Percentiles rank a stretch among this genome's conserved stretches.
These are phyloP conservation scores for Nakazawaea molendinolei DNA, from an alignment of 805 yeast species.

Conservation along the genomic window DNA sequence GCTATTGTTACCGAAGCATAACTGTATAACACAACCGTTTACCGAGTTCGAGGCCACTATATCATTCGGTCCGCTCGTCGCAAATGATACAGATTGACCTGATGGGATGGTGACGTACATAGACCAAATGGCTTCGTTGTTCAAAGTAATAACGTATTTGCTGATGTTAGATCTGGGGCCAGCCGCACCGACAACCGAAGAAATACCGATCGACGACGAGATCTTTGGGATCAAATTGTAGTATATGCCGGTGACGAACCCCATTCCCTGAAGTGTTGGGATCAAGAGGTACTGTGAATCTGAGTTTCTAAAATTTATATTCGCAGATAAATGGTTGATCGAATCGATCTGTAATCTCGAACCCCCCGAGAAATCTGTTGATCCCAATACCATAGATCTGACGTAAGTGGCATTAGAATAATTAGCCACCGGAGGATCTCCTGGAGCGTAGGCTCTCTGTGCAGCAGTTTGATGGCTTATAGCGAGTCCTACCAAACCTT, in stretches of 20 bases:
- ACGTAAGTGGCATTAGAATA: slow-evolving; percentile 61
- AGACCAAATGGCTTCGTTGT: slow-evolving; percentile 58
- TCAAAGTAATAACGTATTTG: slow-evolving; percentile 42
- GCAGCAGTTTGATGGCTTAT: slow-evolving; percentile 52
- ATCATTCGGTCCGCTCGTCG: slow-evolving; percentile 19
- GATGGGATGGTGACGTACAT: slow-evolving; percentile 49
- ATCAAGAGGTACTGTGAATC: slow-evolving; percentile 16
- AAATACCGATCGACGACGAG: slow-evolving; percentile 61
- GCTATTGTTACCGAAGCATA: slow-evolving; percentile 42
- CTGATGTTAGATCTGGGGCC: slow-evolving; percentile 33
- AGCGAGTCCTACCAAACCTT: slow-evolving; percentile 51
- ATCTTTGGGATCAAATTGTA: slow-evolving; percentile 46
- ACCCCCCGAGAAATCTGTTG: slow-evolving; percentile 31
- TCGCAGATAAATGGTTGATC: slow-evolving; percentile 22
- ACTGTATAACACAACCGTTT: slow-evolving; percentile 50
- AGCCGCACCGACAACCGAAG: slow-evolving; percentile 34
- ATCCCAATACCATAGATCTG: slow-evolving; percentile 48
- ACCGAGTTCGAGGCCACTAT: slow-evolving; percentile 37
- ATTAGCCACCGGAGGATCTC: slow-evolving; percentile 34
- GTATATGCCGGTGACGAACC: slow-evolving; percentile 66
- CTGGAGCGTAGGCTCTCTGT: slow-evolving; percentile 68
- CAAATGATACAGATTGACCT: slow-evolving; percentile 26
- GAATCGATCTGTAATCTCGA: slow-evolving; percentile 23
- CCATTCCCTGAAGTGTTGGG: slow-evolving; percentile 78
- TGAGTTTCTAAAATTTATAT: slow-evolving; percentile 15